Conservation (phyloP, 768 basidiomycete genomes). For the Filobasidium floriforme region DNA sequence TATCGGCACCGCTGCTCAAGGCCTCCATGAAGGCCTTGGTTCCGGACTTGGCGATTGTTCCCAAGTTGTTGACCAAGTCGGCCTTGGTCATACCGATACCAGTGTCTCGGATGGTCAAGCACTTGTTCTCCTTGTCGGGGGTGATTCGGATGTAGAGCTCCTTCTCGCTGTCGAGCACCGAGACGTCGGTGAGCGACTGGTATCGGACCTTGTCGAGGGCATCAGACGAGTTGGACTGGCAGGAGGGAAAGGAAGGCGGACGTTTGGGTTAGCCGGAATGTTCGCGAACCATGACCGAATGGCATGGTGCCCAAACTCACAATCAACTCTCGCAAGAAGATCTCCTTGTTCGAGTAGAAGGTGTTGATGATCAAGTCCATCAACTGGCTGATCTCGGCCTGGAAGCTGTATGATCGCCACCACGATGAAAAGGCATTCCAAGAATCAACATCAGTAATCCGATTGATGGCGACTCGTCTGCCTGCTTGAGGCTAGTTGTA, state of each 20-base stretch:
- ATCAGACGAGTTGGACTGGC: constrained; percentile 89
- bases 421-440: not conserved
- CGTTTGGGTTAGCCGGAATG: not conserved
- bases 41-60: constrained; percentile 51
- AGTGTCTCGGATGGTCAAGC: constrained; percentile 82
- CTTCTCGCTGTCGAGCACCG: constrained; percentile 79
- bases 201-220: constrained; percentile 99
- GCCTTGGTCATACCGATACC: constrained; percentile 99
- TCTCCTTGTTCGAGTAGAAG: constrained; percentile 99
- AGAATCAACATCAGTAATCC: not conserved
- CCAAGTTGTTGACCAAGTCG: constrained; percentile 96
- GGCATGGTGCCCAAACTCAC: constrained; percentile 15
- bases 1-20: constrained; percentile 55
- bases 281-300: not conserved
- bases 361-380: constrained; percentile 99
- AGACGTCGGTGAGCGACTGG: constrained; percentile 85
- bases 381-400: constrained; percentile 98
- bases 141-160: constrained; percentile 90
- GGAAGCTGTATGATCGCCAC: constrained; percentile 36
- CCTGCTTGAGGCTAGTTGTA: not conserved
- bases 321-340: constrained; percentile 93
- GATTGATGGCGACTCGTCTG: not conserved
- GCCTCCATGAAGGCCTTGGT: constrained; percentile 99
- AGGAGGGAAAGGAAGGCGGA: not conserved
- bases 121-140: constrained; percentile 92